Conservation (phyloP, 139 green algal genomes). For the Coccomyxa sp. region DNA sequence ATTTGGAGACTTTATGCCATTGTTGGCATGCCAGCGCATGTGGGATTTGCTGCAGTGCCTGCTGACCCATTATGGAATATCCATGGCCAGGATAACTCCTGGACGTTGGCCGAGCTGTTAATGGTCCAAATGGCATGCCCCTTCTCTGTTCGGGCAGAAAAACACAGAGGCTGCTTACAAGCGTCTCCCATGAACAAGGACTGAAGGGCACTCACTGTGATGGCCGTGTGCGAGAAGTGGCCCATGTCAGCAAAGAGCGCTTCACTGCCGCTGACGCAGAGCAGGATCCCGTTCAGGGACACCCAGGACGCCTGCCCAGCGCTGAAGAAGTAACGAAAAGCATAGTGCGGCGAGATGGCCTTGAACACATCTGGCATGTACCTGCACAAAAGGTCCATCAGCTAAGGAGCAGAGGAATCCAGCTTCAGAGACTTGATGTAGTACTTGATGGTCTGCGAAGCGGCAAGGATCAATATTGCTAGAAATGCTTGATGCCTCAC, state of each 20-base stretch:
- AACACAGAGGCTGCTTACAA: no score
- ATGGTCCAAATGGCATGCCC: no score
- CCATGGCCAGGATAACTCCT: no score
- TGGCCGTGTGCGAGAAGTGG: conserved; percentile 39
- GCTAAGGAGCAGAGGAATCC: neutral
- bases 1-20: neutral
- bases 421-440: neutral
- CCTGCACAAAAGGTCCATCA: neutral
- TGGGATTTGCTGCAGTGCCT: no score
- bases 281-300: conserved; percentile 38
- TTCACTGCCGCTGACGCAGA: conserved; percentile 45
- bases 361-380: neutral
- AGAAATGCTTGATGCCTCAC: neutral
- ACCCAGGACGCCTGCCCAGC: conserved; percentile 20
- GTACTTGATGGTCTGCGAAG: neutral
- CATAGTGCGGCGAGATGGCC: conserved; percentile 18
- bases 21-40: no score
- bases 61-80: no score
- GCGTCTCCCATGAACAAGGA: neutral
- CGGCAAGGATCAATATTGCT: neutral
- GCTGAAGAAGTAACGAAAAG: conserved; percentile 9
- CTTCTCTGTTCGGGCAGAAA: no score
- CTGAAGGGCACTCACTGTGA: conserved; percentile 13
- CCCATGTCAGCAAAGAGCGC: conserved; percentile 64
- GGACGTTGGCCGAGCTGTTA: no score